Percentiles rank a stretch among this genome's conserved stretches.
These are phyloP conservation scores for Schizothecium vesticola DNA, from an alignment of 495 filamentous ascomycete genomes.

Conservation along the genomic window DNA sequence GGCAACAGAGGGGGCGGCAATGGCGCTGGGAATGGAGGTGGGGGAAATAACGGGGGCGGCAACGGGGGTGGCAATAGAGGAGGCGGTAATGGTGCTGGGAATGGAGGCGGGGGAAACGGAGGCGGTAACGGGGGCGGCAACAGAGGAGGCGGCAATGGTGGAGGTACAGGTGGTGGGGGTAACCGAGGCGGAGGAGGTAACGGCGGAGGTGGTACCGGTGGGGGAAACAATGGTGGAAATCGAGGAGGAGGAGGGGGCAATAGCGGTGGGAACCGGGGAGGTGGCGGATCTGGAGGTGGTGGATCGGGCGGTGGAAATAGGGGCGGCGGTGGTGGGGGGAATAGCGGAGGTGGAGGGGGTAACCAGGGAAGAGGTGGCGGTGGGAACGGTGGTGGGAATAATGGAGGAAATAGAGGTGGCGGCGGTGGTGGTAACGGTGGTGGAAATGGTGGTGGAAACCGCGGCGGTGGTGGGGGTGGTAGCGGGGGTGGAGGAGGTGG, in stretches of 20 bases:
- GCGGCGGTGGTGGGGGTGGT: slow-evolving; percentile 7
- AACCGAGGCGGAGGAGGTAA: slow-evolving; percentile 1
- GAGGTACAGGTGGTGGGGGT: background rate
- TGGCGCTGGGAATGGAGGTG: background rate
- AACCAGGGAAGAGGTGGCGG: background rate
- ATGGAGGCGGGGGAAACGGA: background rate
- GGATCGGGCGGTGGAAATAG: background rate
- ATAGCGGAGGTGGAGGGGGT: background rate
- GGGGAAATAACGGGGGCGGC: background rate
- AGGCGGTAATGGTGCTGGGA: background rate
- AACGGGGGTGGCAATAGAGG: background rate
- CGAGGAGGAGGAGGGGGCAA: slow-evolving; percentile 3
- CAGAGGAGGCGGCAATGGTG: background rate
- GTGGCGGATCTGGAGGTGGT: slow-evolving; percentile 1
- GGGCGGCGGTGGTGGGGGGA: background rate
- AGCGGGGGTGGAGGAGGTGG: slow-evolving; percentile 4
- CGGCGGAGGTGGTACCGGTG: too few species aligned
- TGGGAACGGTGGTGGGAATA: background rate
- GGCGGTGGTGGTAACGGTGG: background rate
- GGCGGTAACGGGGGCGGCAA: background rate
- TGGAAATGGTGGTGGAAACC: background rate
- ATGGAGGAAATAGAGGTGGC: background rate
- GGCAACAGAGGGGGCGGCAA: slow-evolving; percentile 2
- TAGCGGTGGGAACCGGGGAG: slow-evolving; percentile 2
- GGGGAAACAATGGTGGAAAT: background rate